Percentiles rank a stretch among this genome's conserved stretches.
phyloP scores from a whole-genome alignment of 2,329 filamentous ascomycete species.

The Neonectria neomacrospora region DNA sequence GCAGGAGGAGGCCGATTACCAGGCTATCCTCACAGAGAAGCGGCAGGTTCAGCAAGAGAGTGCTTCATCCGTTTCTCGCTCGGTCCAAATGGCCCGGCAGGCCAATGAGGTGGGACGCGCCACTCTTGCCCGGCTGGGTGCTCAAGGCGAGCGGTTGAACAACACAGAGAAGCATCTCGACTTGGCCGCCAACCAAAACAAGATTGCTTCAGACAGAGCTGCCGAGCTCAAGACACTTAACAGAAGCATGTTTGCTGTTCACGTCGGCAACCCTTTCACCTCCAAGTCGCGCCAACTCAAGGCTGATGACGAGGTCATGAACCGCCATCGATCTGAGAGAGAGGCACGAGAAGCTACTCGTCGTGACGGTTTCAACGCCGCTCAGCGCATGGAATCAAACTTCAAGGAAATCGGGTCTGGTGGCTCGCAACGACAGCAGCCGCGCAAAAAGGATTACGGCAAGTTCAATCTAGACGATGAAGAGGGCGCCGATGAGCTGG shows the following conservation, averaged over 20 bases:
- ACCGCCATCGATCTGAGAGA: conserved; percentile 73
- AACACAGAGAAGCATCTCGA: conserved; percentile 88
- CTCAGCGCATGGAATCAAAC: conserved; percentile 64
- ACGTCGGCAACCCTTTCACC: conserved; percentile 82
- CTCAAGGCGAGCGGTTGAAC: conserved; percentile 82
- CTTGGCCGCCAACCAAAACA: conserved; percentile 79
- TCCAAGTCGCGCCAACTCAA: conserved; percentile 71
- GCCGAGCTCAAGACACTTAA: conserved; percentile 87
- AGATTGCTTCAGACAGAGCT: conserved; percentile 81
- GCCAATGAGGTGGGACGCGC: conserved; percentile 69
- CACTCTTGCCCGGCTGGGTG: conserved; percentile 78
- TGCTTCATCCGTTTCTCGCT: conserved; percentile 53
- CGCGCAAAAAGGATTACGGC: conserved; percentile 55
- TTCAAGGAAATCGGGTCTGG: conserved; percentile 56
- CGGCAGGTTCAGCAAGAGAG: conserved; percentile 83
- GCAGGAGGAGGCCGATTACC: conserved; percentile 78
- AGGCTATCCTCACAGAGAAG: conserved; percentile 63
- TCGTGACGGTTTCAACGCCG: conserved; percentile 59
- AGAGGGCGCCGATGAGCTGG: conserved; percentile 61
- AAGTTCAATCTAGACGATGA: conserved; percentile 85
- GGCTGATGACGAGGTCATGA: conserved; percentile 75
- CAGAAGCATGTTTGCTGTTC: conserved; percentile 89
- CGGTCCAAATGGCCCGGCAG: conserved; percentile 57
- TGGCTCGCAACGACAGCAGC: conserved; percentile 44
- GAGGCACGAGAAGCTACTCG: conserved; percentile 73